These are phyloP conservation scores for Calonectria montana DNA, from an alignment of 2,329 filamentous ascomycete species.

Conservation along the genomic window DNA sequence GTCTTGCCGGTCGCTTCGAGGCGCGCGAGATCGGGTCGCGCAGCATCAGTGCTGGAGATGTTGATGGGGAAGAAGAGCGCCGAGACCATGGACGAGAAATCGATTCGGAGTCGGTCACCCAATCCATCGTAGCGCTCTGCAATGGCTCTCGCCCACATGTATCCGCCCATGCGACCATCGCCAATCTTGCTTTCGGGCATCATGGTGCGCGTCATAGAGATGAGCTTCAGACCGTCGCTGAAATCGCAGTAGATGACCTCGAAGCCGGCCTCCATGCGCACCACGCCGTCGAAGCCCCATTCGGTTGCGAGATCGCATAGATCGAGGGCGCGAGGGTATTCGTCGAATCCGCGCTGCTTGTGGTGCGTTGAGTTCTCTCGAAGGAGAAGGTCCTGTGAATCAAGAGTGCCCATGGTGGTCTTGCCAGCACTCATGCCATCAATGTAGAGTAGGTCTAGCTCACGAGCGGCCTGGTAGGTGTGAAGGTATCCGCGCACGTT, in stretches of 20 bases:
- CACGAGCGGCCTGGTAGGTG: constrained; percentile 69
- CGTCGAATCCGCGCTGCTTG: constrained; percentile 47
- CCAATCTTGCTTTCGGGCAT: constrained; percentile 31
- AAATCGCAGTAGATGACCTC: constrained; percentile 79
- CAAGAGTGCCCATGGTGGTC: constrained; percentile 72
- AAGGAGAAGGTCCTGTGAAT: constrained; percentile 74
- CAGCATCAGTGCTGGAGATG: constrained; percentile 54
- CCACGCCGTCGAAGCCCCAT: constrained; percentile 72
- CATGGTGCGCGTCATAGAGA: constrained; percentile 46
- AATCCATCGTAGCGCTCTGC: constrained; percentile 60
- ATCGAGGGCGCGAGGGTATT: constrained; percentile 62
- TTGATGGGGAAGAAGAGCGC: constrained; percentile 64
- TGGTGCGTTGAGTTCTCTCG: constrained; percentile 49
- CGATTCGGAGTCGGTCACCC: constrained; percentile 55
- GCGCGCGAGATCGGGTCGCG: constrained; percentile 48
- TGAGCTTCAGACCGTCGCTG: constrained; percentile 51
- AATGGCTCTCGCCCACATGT: constrained; percentile 55
- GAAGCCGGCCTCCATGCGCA: constrained; percentile 77
- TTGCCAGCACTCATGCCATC: constrained; percentile 79
- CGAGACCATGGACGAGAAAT: constrained; percentile 64
- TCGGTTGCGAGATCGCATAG: constrained; percentile 65
- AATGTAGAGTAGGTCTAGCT: constrained; percentile 72
- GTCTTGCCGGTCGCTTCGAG: constrained; percentile 41
- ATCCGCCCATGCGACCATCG: constrained; percentile 43
- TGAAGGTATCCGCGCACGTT: constrained; percentile 70